phyloP scores from a whole-genome alignment of 495 filamentous ascomycete genomes.

The Daldinia concentrica region DNA sequence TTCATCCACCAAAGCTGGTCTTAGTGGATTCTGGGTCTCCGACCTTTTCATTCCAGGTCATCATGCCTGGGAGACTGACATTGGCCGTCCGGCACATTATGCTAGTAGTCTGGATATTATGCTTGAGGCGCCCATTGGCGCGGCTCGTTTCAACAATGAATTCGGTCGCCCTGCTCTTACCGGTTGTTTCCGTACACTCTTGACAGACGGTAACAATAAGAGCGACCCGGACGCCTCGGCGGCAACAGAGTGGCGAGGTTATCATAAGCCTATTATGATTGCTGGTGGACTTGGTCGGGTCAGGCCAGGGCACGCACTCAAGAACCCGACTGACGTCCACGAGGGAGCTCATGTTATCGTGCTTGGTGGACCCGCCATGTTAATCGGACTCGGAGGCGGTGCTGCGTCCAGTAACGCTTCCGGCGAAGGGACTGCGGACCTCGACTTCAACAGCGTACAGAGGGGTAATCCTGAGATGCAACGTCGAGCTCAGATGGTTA shows the following conservation, averaged over 20 bases:
- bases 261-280: constrained; percentile 99
- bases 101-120: constrained; percentile 95
- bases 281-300: constrained; percentile 97
- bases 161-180: constrained; percentile 92
- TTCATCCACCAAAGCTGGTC: constrained; percentile 90
- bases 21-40: constrained; percentile 93
- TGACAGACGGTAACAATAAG: constrained; percentile 69
- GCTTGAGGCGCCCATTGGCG: constrained; percentile 94
- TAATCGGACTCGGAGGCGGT: constrained; percentile 95
- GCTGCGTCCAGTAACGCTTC: constrained; percentile 91
- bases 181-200: constrained; percentile 89
- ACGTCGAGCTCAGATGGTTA: constrained; percentile 87
- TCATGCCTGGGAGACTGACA: constrained; percentile 84
- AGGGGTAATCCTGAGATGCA: constrained; percentile 95
- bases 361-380: constrained; percentile 94
- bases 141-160: constrained; percentile 96
- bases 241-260: constrained; percentile 80
- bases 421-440: constrained; percentile 84
- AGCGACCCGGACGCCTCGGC: constrained; percentile 55
- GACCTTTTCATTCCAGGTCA: constrained; percentile 88
- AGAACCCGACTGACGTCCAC: constrained; percentile 77
- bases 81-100: constrained; percentile 90
- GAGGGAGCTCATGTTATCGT: constrained; percentile 89
- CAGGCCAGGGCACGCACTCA: constrained; percentile 89
- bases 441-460: constrained; percentile 97